These are phyloP conservation scores for Alternaria triticina DNA, from an alignment of 2,329 filamentous ascomycete genomes.

Conservation along the genomic window DNA sequence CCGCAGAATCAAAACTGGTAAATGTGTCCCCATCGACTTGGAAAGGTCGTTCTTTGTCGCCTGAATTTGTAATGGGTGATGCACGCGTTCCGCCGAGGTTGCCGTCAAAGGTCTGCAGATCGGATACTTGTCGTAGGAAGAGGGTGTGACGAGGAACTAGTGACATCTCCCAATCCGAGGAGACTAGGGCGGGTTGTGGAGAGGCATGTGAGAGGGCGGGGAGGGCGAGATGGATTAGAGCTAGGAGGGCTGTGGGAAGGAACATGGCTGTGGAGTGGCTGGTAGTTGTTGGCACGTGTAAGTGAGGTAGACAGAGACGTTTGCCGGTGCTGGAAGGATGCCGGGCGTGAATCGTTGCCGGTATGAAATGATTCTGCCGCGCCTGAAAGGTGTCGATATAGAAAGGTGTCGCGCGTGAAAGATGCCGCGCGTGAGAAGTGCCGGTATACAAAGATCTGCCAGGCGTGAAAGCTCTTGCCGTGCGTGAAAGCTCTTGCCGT, in stretches of 20 bases:
- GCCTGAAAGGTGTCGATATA: not conserved
- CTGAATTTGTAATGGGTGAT: constrained; percentile 57
- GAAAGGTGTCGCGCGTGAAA: not conserved
- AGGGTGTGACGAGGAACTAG: constrained; percentile 41
- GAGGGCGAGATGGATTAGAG: constrained; percentile 28
- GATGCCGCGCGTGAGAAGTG: not conserved
- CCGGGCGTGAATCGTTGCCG: not conserved
- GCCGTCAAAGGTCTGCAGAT: constrained; percentile 49
- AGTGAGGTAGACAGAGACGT: not conserved
- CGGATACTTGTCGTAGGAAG: constrained; percentile 39
- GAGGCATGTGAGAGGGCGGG: constrained; percentile 29
- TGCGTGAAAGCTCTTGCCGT: not conserved
- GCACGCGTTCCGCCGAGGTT: constrained; percentile 61
- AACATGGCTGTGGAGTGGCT: constrained; percentile 12
- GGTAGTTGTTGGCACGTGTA: not conserved
- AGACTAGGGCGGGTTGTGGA: constrained; percentile 31
- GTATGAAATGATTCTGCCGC: not conserved
- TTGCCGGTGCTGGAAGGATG: not conserved
- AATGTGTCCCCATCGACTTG: constrained; percentile 53
- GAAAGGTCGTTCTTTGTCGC: constrained; percentile 56
- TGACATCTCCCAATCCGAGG: constrained; percentile 27
- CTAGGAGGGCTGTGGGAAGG: constrained; percentile 30
- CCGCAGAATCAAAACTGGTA: constrained; percentile 61
- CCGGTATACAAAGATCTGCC: not conserved
- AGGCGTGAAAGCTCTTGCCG: not conserved